Evolutionary conservation across 352 stramenopile species (phyloP), one percentile per base, ranked within the genome.

Genomic region (Phytophthora macrochlamydospora): DNA sequence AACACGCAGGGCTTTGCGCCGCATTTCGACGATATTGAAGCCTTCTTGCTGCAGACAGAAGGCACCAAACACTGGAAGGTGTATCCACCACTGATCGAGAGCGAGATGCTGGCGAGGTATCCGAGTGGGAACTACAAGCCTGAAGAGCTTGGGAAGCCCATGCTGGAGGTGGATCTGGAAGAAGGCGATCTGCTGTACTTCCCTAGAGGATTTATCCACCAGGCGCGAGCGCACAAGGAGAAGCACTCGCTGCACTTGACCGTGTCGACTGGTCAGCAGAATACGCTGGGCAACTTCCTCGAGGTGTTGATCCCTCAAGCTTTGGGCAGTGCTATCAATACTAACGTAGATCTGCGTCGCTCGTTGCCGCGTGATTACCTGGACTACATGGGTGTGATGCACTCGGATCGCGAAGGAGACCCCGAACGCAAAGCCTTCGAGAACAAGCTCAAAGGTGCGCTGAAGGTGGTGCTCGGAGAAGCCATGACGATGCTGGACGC

Each of bases 21-120:
- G 4, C 97, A 99, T 75, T 99, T 98, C 57, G 97, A 99, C 59
- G 95, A 99, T 65, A 98, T 99, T 65, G 95, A 99, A 69, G 95
- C 94, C 0, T 99, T 99, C 69, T 80, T 98, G 62, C 63, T 99
- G 30, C 96, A 99, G 68, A 66, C 78, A 2, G 92, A 98, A 80
- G 97, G 95, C 38, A 89, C 67, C 18, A 99, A 98, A 70, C 78
- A 93, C 64, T 99, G 96, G 95, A 97, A 95, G 55, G 81, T 97
- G 40, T 97, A 97, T 60, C 52, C 79, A 42, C 85, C 85, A 7
- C 55, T 90, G 46, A 74, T 78, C 28, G 80, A 88, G 0, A 69
- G 64, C 9, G 65, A 76, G 18, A 89, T 83, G 52, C 69, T 96
- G 45, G 84, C 90, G 0, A 71, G 87, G 1, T 78, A 78, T 60